Evolutionary conservation across 306 rosid genomes (phyloP), one percentile per base, ranked within the genome.

Genomic region (Betula pendula): DNA sequence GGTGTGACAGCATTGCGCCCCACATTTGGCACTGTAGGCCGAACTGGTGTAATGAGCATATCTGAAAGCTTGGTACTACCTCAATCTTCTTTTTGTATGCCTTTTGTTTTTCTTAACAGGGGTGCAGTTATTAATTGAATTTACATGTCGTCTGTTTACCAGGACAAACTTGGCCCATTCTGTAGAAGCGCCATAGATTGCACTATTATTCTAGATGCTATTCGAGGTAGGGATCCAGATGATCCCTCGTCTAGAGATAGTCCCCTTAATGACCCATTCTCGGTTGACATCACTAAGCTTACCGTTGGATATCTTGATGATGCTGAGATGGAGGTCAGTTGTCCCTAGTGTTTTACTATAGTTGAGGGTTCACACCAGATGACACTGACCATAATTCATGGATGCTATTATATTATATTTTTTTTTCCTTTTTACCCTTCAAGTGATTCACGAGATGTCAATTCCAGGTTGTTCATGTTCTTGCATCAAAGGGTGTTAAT

Each of bases 1-100:
- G 97, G 98, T 0, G 91, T 87, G 79, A 90, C 91, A 0, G 96
- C 96, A 13, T 69, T 89, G 77, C 90, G 90, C 9, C 97, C 97
- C 56, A 89, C 92, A 22, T 93, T 93, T 63, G 96, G 93, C 11
- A 70, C 81, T 5, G 87, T 91, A 48, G 98, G 93, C 60, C 89
- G 96, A 69, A 93, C 84, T 2, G 97, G 96, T 75, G 93, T 91
- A 25, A 91, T 91, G 93, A 87, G 96, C 88, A 84, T 93, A 72
- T 89, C 97, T 13, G 96, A 93, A 77, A 93, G 96, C 87, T 75
- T 87, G 92, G 96, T 93, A 87, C 24, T 51, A 50, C 51, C 29
- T 20, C 31, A 75, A 31, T 38, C 69, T 44, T 53, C 55, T 33
- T 31, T 71, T 73, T 78, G 51, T 60, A 31, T 65, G 19, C 49